These are phyloP conservation scores for Candida pseudofarinosa DNA, from an alignment of 805 yeast genomes.

Conservation along the genomic window DNA sequence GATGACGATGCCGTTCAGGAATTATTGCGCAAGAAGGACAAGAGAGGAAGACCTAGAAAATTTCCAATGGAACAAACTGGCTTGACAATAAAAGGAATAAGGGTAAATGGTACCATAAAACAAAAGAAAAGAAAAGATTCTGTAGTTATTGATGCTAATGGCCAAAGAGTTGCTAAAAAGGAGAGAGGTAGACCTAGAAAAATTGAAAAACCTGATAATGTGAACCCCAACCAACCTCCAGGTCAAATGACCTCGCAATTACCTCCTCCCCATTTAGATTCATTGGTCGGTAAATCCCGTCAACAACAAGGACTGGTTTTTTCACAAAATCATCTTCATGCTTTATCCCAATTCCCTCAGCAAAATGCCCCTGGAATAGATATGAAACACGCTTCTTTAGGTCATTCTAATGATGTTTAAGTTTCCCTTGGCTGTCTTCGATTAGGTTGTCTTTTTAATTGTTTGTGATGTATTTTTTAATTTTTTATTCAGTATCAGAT, in stretches of 20 bases:
- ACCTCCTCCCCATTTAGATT: constrained; percentile 1
- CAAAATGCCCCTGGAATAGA: neutral
- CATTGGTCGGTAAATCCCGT: neutral
- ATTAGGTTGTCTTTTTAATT: too few relatives aligned
- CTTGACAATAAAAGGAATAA: constrained; percentile 38
- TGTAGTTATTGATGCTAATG: constrained; percentile 2
- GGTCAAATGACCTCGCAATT: neutral
- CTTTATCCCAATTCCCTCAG: neutral
- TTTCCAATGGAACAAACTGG: constrained; percentile 46
- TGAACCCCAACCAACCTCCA: neutral
- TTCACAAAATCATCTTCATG: neutral
- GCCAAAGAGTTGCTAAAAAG: constrained; percentile 7
- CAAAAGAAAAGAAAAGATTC: constrained; percentile 10
- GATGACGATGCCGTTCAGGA: constrained; percentile 32
- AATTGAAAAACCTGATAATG: neutral
- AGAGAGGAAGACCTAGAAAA: constrained; percentile 50
- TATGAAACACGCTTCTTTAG: neutral
- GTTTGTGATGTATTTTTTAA: neutral
- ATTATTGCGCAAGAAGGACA: constrained; percentile 37
- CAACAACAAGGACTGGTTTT: neutral
- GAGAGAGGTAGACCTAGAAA: constrained; percentile 14
- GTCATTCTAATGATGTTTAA: neutral
- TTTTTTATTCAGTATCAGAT: neutral
- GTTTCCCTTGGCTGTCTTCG: neutral
- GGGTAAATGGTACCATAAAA: constrained; percentile 33